Conservation (phyloP, 2,329 filamentous ascomycete genomes). For the Clarireedia sp. region DNA sequence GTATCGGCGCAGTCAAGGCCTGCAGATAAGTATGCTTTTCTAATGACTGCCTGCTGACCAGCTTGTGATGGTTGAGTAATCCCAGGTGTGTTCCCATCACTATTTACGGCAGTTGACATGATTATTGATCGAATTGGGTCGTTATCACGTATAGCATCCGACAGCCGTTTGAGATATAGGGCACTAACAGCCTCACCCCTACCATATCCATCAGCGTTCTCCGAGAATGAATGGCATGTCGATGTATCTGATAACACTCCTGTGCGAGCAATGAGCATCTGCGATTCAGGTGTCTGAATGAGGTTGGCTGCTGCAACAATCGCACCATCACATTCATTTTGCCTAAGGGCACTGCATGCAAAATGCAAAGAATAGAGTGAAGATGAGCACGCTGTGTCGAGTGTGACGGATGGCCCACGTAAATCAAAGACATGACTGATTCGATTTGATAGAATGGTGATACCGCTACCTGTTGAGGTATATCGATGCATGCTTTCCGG, state of each 20-base stretch:
- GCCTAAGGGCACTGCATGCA: constrained; percentile 41
- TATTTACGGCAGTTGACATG: too few species aligned
- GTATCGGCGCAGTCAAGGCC: not conserved
- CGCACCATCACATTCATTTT: constrained; percentile 33
- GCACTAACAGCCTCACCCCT: too few species aligned
- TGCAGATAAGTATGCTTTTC: constrained; percentile 7
- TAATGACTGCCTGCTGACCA: constrained; percentile 30
- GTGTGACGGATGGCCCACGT: constrained; percentile 17
- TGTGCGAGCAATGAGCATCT: too few species aligned
- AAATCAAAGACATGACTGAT: constrained; percentile 30
- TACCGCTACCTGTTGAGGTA: not conserved
- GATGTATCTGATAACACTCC: too few species aligned
- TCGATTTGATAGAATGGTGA: constrained; percentile 26
- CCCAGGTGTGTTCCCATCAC: constrained; percentile 34
- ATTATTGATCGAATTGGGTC: too few species aligned
- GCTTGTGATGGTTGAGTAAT: constrained; percentile 42
- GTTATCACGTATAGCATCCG: too few species aligned
- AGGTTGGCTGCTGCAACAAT: constrained; percentile 19
- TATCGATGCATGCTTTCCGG: not conserved
- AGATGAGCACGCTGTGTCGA: constrained; percentile 46
- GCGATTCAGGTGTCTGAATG: too few species aligned
- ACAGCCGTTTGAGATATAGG: too few species aligned
- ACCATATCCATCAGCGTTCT: too few species aligned
- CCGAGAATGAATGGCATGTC: too few species aligned
- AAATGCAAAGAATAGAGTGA: constrained; percentile 48